Evolutionary conservation across 306 rosid genomes (phyloP).

Genomic region (Dryas octopetala): DNA sequence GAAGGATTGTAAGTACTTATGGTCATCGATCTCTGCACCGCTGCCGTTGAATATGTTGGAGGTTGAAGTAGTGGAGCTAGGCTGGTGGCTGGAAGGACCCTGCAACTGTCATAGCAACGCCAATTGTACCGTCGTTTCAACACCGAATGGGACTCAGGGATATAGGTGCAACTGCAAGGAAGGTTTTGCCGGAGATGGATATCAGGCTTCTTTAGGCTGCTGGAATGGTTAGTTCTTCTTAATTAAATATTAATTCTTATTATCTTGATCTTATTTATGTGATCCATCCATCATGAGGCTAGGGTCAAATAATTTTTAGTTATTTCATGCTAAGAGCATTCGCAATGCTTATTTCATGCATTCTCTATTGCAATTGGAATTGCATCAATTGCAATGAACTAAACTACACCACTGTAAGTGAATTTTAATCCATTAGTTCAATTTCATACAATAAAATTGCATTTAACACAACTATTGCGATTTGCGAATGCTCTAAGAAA

Average conservation of each 20-base stretch:
- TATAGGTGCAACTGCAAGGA: conserved; percentile 56
- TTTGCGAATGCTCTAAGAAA: no score
- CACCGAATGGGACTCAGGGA: conserved; percentile 39
- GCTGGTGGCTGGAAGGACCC: conserved; percentile 76
- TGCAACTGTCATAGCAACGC: conserved; percentile 60
- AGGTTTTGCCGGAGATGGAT: conserved; percentile 76
- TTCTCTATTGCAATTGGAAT: no score
- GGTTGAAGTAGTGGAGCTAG: conserved; percentile 62
- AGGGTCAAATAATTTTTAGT: no score
- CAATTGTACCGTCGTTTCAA: conserved; percentile 34
- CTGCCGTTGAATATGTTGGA: conserved; percentile 32
- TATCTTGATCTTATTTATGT: not conserved
- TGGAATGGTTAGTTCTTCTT: conserved; percentile 50
- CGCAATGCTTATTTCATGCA: no score
- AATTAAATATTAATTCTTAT: not conserved
- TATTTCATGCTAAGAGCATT: no score
- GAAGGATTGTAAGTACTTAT: conserved; percentile 30
- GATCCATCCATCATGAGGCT: no score
- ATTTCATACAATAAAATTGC: no score
- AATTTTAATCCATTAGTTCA: no score
- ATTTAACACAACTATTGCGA: no score
- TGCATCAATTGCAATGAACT: no score
- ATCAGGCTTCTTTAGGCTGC: conserved; percentile 64
- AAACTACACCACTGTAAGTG: no score
- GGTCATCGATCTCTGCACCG: no score